phyloP scores from a whole-genome alignment of 1,284 basidiomycete species.

The Ceratobasidium papillatum region DNA sequence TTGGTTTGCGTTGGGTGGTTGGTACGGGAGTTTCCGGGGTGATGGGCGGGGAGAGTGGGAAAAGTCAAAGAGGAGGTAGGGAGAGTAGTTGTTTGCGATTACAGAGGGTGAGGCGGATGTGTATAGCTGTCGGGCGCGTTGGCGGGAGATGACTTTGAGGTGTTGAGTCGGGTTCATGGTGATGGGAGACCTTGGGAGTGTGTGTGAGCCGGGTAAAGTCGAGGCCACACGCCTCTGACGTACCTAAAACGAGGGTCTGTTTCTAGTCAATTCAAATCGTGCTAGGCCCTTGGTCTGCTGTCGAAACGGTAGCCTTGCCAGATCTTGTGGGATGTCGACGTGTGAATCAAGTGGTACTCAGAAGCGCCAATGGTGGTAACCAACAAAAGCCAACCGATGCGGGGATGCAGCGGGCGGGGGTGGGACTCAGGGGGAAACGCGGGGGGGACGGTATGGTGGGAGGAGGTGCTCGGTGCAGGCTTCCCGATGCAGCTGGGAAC shows the following conservation, averaged over 20 bases:
- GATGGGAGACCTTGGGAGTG: not conserved
- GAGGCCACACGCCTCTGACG: too few species aligned
- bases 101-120: not conserved
- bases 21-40: slow-evolving; percentile 28
- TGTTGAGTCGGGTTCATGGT: slow-evolving; percentile 38
- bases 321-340: too few species aligned
- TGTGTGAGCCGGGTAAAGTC: not conserved
- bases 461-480: not conserved
- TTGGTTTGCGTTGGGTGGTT: not conserved
- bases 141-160: slow-evolving; percentile 20
- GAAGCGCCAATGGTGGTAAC: too few species aligned
- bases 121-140: slow-evolving; percentile 20
- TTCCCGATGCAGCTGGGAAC: not conserved
- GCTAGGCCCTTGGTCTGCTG: too few species aligned
- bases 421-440: slow-evolving; percentile 1
- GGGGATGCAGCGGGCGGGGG: not conserved
- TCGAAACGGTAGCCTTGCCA: too few species aligned
- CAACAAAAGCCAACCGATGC: not conserved
- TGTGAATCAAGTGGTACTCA: too few species aligned
- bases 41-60: slow-evolving; percentile 37
- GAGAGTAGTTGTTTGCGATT: slow-evolving; percentile 2
- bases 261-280: too few species aligned
- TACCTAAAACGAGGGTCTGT: too few species aligned
- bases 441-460: slow-evolving; percentile 2
- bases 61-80: slow-evolving; percentile 23